Conservation (phyloP, 164 flowering plant species). For the Akebia trifoliata region DNA sequence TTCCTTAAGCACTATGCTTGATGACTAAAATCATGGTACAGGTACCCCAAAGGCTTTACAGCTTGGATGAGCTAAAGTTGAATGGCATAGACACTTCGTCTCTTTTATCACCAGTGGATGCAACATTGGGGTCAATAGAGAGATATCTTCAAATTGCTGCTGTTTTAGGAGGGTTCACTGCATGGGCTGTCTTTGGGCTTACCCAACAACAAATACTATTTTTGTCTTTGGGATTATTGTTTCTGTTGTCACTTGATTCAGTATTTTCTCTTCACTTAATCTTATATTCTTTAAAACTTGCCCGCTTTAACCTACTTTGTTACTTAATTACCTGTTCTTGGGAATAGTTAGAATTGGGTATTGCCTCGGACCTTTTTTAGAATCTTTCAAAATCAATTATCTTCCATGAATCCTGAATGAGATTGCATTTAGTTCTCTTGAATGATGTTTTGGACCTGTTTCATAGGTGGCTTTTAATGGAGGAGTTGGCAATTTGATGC, state of each 20-base stretch:
- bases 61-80: conserved; percentile 80
- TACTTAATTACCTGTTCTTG: neutral
- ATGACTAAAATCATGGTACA: conserved; percentile 19
- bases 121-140: conserved; percentile 67
- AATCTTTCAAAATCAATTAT: too few species aligned
- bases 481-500: conserved; percentile 65
- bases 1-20: neutral
- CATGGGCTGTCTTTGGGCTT: conserved; percentile 53
- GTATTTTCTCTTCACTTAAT: too few species aligned
- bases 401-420: too few species aligned
- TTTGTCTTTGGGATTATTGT: conserved; percentile 60
- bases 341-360: too few species aligned
- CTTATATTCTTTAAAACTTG: neutral
- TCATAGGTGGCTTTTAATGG: conserved; percentile 64
- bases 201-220: conserved; percentile 46
- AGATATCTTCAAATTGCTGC: conserved; percentile 71
- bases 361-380: too few species aligned
- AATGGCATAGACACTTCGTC: conserved; percentile 72
- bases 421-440: too few species aligned
- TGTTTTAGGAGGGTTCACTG: conserved; percentile 48
- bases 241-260: conserved; percentile 67
- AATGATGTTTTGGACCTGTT: too few species aligned
- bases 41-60: conserved; percentile 84
- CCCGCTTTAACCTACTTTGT: neutral
- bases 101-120: conserved; percentile 69